Evolutionary conservation across 495 filamentous ascomycete genomes (phyloP).

Genomic region (Chaetomidium leptoderma): DNA sequence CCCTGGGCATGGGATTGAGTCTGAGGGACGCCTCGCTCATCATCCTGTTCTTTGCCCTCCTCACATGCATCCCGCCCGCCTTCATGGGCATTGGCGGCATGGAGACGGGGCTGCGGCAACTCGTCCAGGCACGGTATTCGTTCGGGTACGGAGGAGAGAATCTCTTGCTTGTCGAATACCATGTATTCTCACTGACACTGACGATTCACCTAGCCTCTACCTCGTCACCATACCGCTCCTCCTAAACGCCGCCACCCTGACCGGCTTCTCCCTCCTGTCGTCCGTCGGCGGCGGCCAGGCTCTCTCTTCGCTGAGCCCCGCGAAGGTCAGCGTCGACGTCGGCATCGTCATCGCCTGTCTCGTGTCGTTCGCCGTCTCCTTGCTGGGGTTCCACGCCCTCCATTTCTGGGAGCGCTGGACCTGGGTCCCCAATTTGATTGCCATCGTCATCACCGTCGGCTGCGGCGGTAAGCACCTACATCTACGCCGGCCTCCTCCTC

Average conservation of each 20-base stretch:
- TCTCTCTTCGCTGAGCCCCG: constrained; percentile 43
- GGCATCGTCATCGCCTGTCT: constrained; percentile 52
- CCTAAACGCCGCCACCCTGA: constrained; percentile 41
- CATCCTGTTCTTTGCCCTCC: constrained; percentile 54
- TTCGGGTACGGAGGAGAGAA: constrained; percentile 42
- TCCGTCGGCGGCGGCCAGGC: constrained; percentile 42
- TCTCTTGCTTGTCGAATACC: neutral
- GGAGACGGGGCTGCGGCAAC: constrained; percentile 52
- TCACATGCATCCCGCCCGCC: constrained; percentile 48
- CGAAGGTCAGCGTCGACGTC: constrained; percentile 44
- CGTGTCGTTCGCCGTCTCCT: constrained; percentile 43
- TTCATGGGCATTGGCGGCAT: constrained; percentile 52
- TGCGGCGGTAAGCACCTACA: constrained; percentile 45
- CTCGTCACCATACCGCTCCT: constrained; percentile 39
- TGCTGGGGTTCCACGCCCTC: constrained; percentile 50
- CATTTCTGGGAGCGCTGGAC: constrained; percentile 54
- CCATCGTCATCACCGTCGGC: constrained; percentile 47
- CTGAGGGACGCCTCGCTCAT: constrained; percentile 52
- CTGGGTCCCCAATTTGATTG: constrained; percentile 52
- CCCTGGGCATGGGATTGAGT: constrained; percentile 46
- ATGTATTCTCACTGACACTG: too few species aligned
- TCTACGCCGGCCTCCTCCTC: constrained; percentile 43
- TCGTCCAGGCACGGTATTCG: constrained; percentile 52
- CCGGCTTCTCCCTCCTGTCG: constrained; percentile 42
- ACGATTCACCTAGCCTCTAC: too few species aligned